Conservation (phyloP, 1,139 yeast species). For the Zhuliangozyma blackwelliae region DNA sequence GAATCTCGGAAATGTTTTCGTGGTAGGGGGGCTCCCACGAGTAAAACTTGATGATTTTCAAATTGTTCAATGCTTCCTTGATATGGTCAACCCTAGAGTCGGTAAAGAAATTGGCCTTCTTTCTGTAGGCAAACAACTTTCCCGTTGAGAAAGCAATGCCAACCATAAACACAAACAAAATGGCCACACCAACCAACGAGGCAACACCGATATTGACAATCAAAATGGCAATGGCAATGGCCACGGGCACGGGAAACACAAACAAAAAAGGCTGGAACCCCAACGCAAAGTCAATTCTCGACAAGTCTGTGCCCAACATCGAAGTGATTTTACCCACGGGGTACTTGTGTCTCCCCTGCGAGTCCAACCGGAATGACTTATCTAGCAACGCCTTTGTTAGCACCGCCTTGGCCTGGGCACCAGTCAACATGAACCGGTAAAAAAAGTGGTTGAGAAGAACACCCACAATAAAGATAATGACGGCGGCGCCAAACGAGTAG, state of each 20-base stretch:
- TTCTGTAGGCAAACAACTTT: conserved; percentile 24
- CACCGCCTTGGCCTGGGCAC: conserved; percentile 65
- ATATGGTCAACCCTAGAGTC: conserved; percentile 30
- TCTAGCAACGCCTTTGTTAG: conserved; percentile 62
- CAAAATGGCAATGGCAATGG: conserved; percentile 29
- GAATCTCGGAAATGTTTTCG: conserved; percentile 39
- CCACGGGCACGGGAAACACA: conserved; percentile 27
- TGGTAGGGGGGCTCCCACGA: conserved; percentile 69
- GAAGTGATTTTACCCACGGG: conserved; percentile 68
- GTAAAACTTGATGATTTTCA: conserved; percentile 35
- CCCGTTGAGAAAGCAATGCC: conserved; percentile 20
- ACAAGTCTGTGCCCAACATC: conserved; percentile 34
- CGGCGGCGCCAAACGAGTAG: conserved; percentile 24
- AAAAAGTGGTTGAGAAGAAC: conserved; percentile 26
- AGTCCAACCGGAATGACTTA: conserved; percentile 60
- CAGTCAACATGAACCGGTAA: conserved; percentile 35
- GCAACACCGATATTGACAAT: conserved; percentile 32
- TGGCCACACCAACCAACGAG: conserved; percentile 32
- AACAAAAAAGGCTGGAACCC: conserved; percentile 28
- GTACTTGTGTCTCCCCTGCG: conserved; percentile 54
- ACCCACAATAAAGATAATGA: conserved; percentile 19
- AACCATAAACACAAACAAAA: conserved; percentile 23
- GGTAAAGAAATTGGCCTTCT: conserved; percentile 25
- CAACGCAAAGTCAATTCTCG: conserved; percentile 33
- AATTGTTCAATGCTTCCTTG: conserved; percentile 32